Base-by-base conservation (phyloP, 2,329 filamentous ascomycete genomes). In the Verruconis gallopava region DNA sequence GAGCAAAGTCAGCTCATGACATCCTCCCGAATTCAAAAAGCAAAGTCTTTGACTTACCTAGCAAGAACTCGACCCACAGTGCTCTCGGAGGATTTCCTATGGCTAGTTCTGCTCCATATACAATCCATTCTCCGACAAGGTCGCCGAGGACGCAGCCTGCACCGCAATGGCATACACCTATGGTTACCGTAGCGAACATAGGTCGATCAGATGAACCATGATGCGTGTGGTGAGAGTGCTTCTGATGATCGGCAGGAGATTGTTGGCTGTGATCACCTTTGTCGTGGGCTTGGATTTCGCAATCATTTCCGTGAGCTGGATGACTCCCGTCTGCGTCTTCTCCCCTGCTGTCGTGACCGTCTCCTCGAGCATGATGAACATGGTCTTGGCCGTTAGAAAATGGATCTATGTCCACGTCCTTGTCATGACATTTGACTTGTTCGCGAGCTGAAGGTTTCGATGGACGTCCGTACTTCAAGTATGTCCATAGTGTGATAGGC, bases 131-230 rank as follows among this genome's bases (percentile, higher is more conserved):
- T 37, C 55, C 55, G 15, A 57, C 47, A n/a, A 58, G 43, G 40
- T 57, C 55, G 21, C 55, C 55, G 3, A 58, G 46, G 3, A 57
- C 50, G 44, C 55, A 58, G 14, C 54, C 55, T 4, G 55, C 55
- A 19, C 55, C 55, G 43, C 55, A 58, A 39, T 58, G 55, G 36
- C 47, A 55, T 34, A 55, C 52, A 28, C 41, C 55, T 13, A 58
- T 47, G 15, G 46, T 46, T n/a, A 56, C 42, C 4, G 52, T 57
- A 1, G 53, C 53, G 30, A 44, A 49, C 40, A 51, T 46, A 4
- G 50, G 50, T 13, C 50, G 37, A n/a, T 38, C 32, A 28, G 46
- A 35, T 28, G 19, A 19, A 21, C 44, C 38, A 28, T 42, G 41
- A 30, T 30, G n/a, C 19, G 42, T 42, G 36, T 45, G 47, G 36